Base-by-base conservation (phyloP, 2,329 filamentous ascomycete genomes). In the Diaporthe ilicicola region DNA sequence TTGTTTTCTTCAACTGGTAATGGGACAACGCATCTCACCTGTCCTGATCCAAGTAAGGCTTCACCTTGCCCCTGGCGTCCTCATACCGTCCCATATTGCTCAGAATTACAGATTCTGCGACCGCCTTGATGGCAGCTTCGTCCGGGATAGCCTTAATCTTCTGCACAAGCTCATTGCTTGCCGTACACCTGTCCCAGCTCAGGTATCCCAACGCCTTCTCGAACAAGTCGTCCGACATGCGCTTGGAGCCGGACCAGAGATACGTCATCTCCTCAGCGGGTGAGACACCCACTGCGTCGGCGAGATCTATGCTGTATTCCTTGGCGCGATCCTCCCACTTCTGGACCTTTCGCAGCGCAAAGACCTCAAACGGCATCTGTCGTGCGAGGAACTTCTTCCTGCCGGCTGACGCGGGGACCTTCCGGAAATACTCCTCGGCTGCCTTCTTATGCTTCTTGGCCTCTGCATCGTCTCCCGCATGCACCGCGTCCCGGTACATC, bases 201-300 rank as follows among this genome's bases (percentile, higher is more conserved):
- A 97, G 82, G n/a, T 87, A 87, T 0, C 79, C 81, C 46, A 94
- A 79, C 0, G 90, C 93, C 51, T 85, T 82, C 59, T 92, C 84
- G 17, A 97, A 84, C 72, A 95, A 88, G 0, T 83, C 82, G 0
- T 82, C 76, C 2, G 88, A 84, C 93, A 97, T 97, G 68, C 94
- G 90, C 81, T 93, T 95, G 76, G 90, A 90, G 0, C 95, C 95
- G 77, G 94, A 95, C 95, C 95, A 98, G 76, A 98, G 90, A 79
- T 95, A 97, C 15, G 93, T 91, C 92, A 98, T 97, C 83, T 98
- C 96, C 76, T 94, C 89, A 0, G 94, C 85, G 0, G 96, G 96
- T 72, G 91, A 93, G 3, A 93, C 86, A 0, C 94, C 94, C 10
- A 97, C 86, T 0, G 93, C 94, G 75, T 98, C 95, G 1, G 92